Evolutionary conservation across 2,329 filamentous ascomycete genomes (phyloP).

Genomic region (Paecilomyces fulvus): DNA sequence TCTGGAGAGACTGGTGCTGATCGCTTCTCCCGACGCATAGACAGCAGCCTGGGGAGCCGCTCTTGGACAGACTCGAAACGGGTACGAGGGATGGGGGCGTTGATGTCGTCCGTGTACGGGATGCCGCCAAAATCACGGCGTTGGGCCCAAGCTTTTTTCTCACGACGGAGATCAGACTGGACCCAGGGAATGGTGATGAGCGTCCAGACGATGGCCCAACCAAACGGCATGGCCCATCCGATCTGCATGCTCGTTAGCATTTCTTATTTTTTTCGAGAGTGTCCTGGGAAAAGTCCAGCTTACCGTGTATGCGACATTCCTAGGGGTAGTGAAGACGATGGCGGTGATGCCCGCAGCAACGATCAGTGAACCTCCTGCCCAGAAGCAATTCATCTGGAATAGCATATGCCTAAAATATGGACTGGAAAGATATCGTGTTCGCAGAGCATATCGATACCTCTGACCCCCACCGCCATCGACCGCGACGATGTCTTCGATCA

Average conservation of each 20-base stretch:
- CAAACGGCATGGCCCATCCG: constrained; percentile 37
- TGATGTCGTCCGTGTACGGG: constrained; percentile 30
- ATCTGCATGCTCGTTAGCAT: constrained; percentile 15
- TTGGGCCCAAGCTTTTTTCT: constrained; percentile 34
- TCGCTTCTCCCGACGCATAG: neutral
- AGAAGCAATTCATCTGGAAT: constrained; percentile 48
- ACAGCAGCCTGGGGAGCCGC: constrained; percentile 9
- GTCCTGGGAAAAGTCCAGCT: constrained; percentile 6
- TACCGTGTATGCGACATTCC: constrained; percentile 42
- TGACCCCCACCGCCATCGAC: constrained; percentile 56
- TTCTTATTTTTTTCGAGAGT: neutral
- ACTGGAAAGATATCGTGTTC: constrained; percentile 46
- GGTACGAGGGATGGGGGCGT: constrained; percentile 27
- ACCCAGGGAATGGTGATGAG: constrained; percentile 41
- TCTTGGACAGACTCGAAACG: constrained; percentile 29
- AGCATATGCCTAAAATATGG: constrained; percentile 48
- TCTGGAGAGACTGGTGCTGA: neutral
- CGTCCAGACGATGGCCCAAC: constrained; percentile 36
- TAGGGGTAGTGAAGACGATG: constrained; percentile 41
- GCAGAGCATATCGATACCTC: constrained; percentile 43
- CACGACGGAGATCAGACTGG: constrained; percentile 35
- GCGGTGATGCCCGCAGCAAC: constrained; percentile 40
- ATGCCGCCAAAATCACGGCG: constrained; percentile 22
- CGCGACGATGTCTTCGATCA: constrained; percentile 60
- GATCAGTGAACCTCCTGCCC: constrained; percentile 45